These are phyloP conservation scores for Silene coronaria DNA, from an alignment of 179 eudicot species.

Conservation along the genomic window DNA sequence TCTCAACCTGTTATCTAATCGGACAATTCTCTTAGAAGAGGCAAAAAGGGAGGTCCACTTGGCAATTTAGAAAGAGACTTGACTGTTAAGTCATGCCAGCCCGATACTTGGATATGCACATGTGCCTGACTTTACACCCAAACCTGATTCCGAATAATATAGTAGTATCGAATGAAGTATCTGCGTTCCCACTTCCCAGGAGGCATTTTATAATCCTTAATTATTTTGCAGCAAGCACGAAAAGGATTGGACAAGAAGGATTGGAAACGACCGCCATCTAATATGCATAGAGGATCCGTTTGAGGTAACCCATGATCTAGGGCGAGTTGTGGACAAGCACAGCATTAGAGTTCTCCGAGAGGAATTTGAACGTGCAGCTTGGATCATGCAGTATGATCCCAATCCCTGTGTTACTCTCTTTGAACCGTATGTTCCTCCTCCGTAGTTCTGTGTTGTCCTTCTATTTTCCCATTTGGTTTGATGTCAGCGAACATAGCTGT, in stretches of 20 bases:
- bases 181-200: too few relatives aligned
- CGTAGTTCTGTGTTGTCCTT: neutral
- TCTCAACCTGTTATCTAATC: too few relatives aligned
- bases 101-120: too few relatives aligned
- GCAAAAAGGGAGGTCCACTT: too few relatives aligned
- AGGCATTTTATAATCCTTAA: too few relatives aligned
- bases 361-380: constrained; percentile 95
- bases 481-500: constrained; percentile 14
- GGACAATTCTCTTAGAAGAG: too few relatives aligned
- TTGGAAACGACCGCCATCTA: constrained; percentile 91
- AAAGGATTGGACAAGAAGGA: constrained; percentile 93
- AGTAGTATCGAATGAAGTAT: too few relatives aligned
- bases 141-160: too few relatives aligned
- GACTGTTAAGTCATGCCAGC: too few relatives aligned
- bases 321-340: constrained; percentile 82
- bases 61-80: too few relatives aligned
- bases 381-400: constrained; percentile 66
- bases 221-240: constrained; percentile 54
- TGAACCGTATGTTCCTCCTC: constrained; percentile 53
- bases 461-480: neutral
- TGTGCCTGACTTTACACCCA: too few relatives aligned
- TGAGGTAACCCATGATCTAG: constrained; percentile 82
- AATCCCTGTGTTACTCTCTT: constrained; percentile 69
- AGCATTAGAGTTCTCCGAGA: constrained; percentile 86
- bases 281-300: constrained; percentile 98